Evolutionary conservation across 2,329 filamentous ascomycete species (phyloP), one percentile per base, ranked within the genome.

Genomic region (Meredithiella fracta): DNA sequence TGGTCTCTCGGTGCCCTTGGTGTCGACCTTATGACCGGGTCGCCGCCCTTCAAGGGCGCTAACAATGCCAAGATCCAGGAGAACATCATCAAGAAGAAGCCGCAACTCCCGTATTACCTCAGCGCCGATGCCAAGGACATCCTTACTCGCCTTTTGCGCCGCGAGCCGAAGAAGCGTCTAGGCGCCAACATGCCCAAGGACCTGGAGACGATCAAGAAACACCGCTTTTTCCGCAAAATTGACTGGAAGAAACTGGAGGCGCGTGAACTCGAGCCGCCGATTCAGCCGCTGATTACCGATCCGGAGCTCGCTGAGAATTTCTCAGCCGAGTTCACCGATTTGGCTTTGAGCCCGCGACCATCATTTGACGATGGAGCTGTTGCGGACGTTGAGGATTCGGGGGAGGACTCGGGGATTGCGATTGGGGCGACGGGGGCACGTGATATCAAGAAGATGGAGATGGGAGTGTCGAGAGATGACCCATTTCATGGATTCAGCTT

Each of bases 301-400:
- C 92, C 92, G 0, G 90, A 94, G 67, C 75, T 96, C 49, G 92
- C 92, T 0, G 94, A 98, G 77, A 98, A 98, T 70, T 98, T 98
- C 69, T 79, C 86, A 0, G 73, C 75, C n/a, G 89, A 96, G 66
- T 98, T 98, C 67, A 98, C 91, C 0, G 82, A 85, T 56, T 69
- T 95, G 60, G 79, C 86, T 2, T 73, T 97, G 54, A 94, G 86
- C 66, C 88, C 89, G 23, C 58, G 52, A 7, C 26, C 25, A 4
- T 56, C 54, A 6, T 56, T 57, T 51, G 65, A 65, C 11, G 61
- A 63, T n/a, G 62, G 63, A 17, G 53, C 31, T 26, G 38, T 65
- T 9, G 61, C 63, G 17, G 62, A 64, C n/a, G 50, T 11, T 17
- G 8, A 14, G 17, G 31, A 17, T 6, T 7, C 15, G 2, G 52